These are phyloP conservation scores for Candida saitoana DNA, from an alignment of 805 yeast species.

Conservation along the genomic window DNA sequence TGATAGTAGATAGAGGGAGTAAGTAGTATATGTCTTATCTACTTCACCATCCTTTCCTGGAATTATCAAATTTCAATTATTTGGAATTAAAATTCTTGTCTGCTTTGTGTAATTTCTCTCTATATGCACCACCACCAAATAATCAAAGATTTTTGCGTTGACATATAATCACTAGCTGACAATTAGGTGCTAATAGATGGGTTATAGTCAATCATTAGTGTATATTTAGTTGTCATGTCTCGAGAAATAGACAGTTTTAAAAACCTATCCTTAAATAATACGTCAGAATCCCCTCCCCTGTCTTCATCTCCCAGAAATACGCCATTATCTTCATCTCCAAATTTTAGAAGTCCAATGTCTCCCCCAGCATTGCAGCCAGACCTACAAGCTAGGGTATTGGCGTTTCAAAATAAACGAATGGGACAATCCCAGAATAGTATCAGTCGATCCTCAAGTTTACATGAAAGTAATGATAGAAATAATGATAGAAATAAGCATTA, in stretches of 20 bases:
- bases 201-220: neutral
- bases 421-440: slow-evolving; percentile 14
- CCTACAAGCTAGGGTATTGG: slow-evolving; percentile 80
- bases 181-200: neutral
- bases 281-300: neutral
- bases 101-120: neutral
- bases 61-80: no score
- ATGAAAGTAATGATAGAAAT: neutral
- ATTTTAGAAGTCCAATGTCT: slow-evolving; percentile 11
- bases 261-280: neutral
- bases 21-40: no score
- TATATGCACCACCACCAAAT: neutral
- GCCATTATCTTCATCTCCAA: slow-evolving; percentile 6
- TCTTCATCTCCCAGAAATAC: neutral
- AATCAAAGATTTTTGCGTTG: neutral
- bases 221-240: neutral
- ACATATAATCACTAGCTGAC: neutral
- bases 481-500: neutral
- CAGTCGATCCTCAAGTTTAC: slow-evolving; percentile 3
- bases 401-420: slow-evolving; percentile 76
- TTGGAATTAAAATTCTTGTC: no score
- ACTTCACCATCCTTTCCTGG: no score
- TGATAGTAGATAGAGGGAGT: no score
- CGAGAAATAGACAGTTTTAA: neutral
- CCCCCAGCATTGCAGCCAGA: slow-evolving; percentile 53